phyloP scores from a whole-genome alignment of 768 basidiomycete species.

The Collybia nuda region DNA sequence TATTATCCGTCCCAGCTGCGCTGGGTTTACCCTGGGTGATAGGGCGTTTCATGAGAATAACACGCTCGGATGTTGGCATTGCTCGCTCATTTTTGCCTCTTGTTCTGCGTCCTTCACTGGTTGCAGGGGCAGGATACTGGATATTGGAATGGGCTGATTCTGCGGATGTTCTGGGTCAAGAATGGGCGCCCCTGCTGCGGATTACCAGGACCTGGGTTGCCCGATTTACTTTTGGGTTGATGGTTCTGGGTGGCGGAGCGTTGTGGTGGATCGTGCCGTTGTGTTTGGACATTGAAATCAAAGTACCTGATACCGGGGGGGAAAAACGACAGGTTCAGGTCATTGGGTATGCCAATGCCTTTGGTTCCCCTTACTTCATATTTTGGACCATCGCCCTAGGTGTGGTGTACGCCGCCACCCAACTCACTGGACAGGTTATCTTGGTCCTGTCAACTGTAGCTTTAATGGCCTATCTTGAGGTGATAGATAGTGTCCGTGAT shows the following conservation, averaged over 20 bases:
- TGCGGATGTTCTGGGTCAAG: conserved; percentile 39
- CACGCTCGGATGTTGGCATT: conserved; percentile 73
- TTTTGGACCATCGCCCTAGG: conserved; percentile 72
- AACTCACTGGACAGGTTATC: conserved; percentile 82
- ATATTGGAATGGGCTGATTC: conserved; percentile 78
- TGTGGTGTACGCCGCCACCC: conserved; percentile 63
- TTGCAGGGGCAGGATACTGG: conserved; percentile 72
- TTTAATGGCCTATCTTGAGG: conserved; percentile 75
- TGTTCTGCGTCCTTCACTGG: conserved; percentile 56
- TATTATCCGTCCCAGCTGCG: conserved; percentile 56
- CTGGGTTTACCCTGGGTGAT: conserved; percentile 56
- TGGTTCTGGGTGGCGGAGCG: conserved; percentile 51
- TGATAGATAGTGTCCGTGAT: conserved; percentile 81
- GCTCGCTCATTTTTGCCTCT: conserved; percentile 63
- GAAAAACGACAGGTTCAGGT: conserved; percentile 51
- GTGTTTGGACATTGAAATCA: conserved; percentile 63
- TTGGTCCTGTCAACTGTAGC: conserved; percentile 64
- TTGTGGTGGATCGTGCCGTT: conserved; percentile 77
- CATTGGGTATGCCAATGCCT: conserved; percentile 87
- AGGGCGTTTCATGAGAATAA: conserved; percentile 56
- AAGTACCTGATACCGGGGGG: conserved; percentile 19
- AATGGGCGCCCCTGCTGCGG: conserved; percentile 46
- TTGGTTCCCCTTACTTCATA: conserved; percentile 83
- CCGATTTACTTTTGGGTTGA: conserved; percentile 48
- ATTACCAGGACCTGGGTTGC: conserved; percentile 60